Base-by-base conservation (phyloP, 768 basidiomycete species). In the Auricularia sp. region DNA sequence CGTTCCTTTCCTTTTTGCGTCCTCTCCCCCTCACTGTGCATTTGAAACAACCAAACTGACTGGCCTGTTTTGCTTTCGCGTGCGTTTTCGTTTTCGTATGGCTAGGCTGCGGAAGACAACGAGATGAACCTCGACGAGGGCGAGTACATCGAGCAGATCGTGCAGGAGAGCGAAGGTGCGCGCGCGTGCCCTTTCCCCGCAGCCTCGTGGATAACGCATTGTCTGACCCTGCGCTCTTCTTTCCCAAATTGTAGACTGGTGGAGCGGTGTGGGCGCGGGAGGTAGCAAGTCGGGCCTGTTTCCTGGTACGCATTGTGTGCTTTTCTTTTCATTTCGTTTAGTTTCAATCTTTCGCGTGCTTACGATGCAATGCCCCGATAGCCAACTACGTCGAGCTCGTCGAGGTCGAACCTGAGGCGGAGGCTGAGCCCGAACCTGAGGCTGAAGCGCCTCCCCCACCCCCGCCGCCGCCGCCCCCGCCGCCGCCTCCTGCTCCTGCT, bases 331-430 rank as follows among this genome's bases (percentile, higher is more conserved):
- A 8, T 3, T 54, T 29, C 29, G 29, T 29, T 29, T 29, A 24
- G 37, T 39, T 3, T 13, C 13, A 14, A 5, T 13, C 14, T 2
- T 1, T 33, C 61, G 4, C 44, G n/a, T 10, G 61, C 51, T 18
- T 58, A 14, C 61, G 39, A 35, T 29, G 29, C 29, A 2, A 29
- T 36, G 54, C n/a, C 11, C 18, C 51, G 5, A 29, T 69, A 88
- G 90, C 93, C 6, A 94, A 94, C 72, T 97, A 96, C 69, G 93
- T 95, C 47, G 89, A 94, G 69, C 69, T 91, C 42, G 73, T 92
- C 14, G 86, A 88, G 67, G 69, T 61, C 21, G 70, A 66, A 5
- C 45, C 65, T 51, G 80, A 79, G 37, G 73, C 68, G 11, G 73
- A 73, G 33, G 77, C 70, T 8, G 79, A 74, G 14, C 75, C 67